Evolutionary conservation across 805 yeast genomes (phyloP), one percentile per base, ranked within the genome.

Genomic region (Ogataea paradorogensis): DNA sequence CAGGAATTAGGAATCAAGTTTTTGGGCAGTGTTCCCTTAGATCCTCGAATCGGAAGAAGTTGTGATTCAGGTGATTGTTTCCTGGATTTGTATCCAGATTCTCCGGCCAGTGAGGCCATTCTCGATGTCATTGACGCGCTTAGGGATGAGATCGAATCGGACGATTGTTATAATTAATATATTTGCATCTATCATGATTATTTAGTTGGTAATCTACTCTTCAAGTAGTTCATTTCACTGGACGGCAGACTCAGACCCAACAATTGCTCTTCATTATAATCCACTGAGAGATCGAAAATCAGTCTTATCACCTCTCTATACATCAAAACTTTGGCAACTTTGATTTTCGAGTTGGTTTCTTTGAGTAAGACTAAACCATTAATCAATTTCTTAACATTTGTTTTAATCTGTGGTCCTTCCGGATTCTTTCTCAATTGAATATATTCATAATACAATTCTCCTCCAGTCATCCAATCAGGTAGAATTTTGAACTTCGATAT

Each of bases 1-100:
- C 66, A 81, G 50, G 99, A 93, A 45, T 60, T 86, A 59, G 73
- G 69, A 10, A 73, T 93, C 11, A 83, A 84, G 15, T 93, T 84
- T 53, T 67, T 93, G 41, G 99, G 99, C 1, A 74, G 88, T 9
- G 96, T 93, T 2, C 99, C 99, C 0, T 70, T 93, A 30, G 99
- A 93, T 64, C 98, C 99, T 10, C 71, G 98, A 45, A 88, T 93
- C 14, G 98, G 98, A 0, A 74, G 72, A 52, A 74, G 89, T 30
- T 89, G 97, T 62, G 99, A 93, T 58, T 52, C 67, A 15, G 99
- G 99, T 14, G 83, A 77, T 50, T 79, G 85, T 45, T 93, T 91
- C 61, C 67, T 88, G 42, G 96, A 89, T 50, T 65, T 70, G 38
- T 82, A 81, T 53, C 91, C 96, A 0, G 96, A 90, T 44, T 86